Evolutionary conservation across 2,329 filamentous ascomycete genomes (phyloP).

Genomic region (Pestalotiopsis sp.): DNA sequence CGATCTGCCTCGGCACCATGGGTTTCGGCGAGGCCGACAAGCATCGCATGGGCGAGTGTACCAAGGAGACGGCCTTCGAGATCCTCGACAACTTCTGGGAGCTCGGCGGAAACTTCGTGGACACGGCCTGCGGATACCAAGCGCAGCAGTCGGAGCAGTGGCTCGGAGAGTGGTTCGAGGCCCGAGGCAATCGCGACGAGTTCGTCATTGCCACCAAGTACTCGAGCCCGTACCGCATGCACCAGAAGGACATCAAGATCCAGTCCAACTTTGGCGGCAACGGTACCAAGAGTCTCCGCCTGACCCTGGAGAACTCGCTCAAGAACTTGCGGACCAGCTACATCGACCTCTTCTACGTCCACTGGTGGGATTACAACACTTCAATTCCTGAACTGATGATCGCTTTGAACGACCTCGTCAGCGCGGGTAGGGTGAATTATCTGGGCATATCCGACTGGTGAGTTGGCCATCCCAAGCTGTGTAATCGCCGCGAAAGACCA

Average conservation of each 20-base stretch:
- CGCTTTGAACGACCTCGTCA: constrained; percentile 19
- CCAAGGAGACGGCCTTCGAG: constrained; percentile 55
- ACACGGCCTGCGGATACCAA: constrained; percentile 64
- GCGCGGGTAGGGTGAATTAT: constrained; percentile 20
- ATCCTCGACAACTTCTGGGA: constrained; percentile 60
- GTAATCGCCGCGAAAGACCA: background rate
- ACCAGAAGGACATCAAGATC: constrained; percentile 37
- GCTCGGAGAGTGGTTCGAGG: constrained; percentile 61
- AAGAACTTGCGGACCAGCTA: constrained; percentile 63
- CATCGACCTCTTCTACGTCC: constrained; percentile 32
- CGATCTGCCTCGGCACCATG: constrained; percentile 56
- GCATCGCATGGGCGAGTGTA: constrained; percentile 51
- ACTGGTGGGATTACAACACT: constrained; percentile 23
- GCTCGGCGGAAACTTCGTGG: constrained; percentile 69
- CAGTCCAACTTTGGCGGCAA: constrained; percentile 57
- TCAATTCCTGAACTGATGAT: constrained; percentile 24
- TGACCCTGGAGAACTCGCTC: constrained; percentile 54
- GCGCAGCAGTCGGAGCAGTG: constrained; percentile 57
- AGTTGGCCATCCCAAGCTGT: background rate
- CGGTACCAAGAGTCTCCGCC: constrained; percentile 57
- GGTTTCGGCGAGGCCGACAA: constrained; percentile 50
- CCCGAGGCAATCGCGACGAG: constrained; percentile 51
- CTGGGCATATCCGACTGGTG: constrained; percentile 18
- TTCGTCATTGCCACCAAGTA: constrained; percentile 61
- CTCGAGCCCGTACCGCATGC: constrained; percentile 47